Base-by-base conservation (phyloP, 495 filamentous ascomycete species). In the Neurospora sp. region DNA sequence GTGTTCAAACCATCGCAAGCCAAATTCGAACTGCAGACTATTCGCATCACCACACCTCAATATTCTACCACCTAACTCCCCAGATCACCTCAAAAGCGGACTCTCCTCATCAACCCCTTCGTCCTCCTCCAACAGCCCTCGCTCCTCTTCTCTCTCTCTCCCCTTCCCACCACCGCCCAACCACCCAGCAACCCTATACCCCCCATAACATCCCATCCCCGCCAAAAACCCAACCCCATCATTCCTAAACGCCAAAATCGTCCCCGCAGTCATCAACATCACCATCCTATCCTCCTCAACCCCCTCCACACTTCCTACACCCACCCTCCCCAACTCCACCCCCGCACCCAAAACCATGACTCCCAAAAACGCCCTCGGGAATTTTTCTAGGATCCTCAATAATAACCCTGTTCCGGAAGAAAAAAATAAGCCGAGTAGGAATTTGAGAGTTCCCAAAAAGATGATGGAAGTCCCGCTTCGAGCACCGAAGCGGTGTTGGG, bases 311-410 rank as follows among this genome's bases (percentile, higher is more conserved):
- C 87, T 18, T 73, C 88, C 92, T 77, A 94, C 91, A 6, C 94
- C 95, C 0, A 94, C 94, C 74, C 91, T 91, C 22, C 89, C 89
- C 20, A 98, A 83, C 79, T 98, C 95, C 74, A 97, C 79, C 0
- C 94, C 95, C 1, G 94, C 93, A 1, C 92, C 94, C 40, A 96
- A 82, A 9, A 98, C 93, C 90, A 98, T 93, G 10, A 97, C 86
- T 0, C 94, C 94, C 3, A 98, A 81, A 3, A 97, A 79, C 4
- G 86, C 87, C 48, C 85, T 86, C 0, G 95, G 94, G 77, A 97
- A 96, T 7, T 83, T 82, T 35, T 84, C 81, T 14, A 98, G 81
- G 35, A 94, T 75, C n/a, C 82, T 83, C 8, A 95, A 80, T 45
- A 97, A 82, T 3, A 35, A 35, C 31, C n/a, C 53, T 3, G 87